Evolutionary conservation across 140 eudicot species (phyloP), one percentile per base, ranked within the genome.

Genomic region (Oenanthe javanica): DNA sequence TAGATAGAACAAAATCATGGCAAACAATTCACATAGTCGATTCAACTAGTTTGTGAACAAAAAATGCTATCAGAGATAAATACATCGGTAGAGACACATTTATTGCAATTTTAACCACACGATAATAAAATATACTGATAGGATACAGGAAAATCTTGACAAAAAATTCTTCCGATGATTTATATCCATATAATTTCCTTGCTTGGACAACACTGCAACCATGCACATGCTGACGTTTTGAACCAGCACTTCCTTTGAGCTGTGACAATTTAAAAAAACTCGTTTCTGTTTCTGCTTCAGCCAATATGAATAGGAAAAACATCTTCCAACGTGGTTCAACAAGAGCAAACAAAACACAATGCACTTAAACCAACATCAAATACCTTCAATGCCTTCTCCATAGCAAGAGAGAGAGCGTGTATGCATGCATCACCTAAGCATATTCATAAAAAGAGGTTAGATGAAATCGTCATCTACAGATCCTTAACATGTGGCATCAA

Each of bases 181-280:
- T 96, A 85, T 93, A 96, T 38, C 97, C 99, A 66, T 96, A 96
- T 61, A 91, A 84, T 89, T 87, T 96, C 86, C 77, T 89, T 66
- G 97, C 97, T 48, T 89, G 96, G 42, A 96, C 99, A 83, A 96
- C 79, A 80, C 90, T 88, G 87, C 99, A 93, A 82, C 93, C 89
- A 85, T 96, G 99, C 81, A 96, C 97, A 86, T 96, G 99, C 81
- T 96, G 99, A 55, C 97, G 96, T 87, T 93, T 96, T 73, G 94
- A 89, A 82, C 99, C 97, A 83, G 87, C 90, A 84, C 75, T 93
- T 57, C 97, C 91, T 85, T 86, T 96, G 75, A 96, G 97, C 99
- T 96, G 86, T 67, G 81, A 63, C 25, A 81, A 61, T 67, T 72
- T 12, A 12, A 71, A 48, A 57, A 79, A 43, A 9, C 50, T 14